Base-by-base conservation (phyloP, 2,329 filamentous ascomycete species). In the Cadophora sp. region DNA sequence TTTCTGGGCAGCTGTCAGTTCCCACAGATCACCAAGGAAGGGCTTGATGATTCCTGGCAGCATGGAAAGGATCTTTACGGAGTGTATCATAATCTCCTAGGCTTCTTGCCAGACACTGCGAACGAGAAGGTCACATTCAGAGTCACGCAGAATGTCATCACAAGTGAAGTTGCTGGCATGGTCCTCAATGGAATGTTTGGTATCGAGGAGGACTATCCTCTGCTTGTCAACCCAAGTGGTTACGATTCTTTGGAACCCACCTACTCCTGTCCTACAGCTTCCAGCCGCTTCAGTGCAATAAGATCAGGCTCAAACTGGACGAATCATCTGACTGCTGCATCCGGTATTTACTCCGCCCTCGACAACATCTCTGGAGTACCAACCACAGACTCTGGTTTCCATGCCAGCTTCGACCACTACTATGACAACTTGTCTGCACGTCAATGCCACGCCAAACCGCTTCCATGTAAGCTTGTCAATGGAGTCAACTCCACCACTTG, bases 91-190 rank as follows among this genome's bases (percentile, higher is more conserved):
- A 85, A 87, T 68, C 80, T 92, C 5, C 83, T 96, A 0, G 75
- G 80, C 1, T 92, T 95, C 76, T 80, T 96, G 1, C 92, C 92
- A 0, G 68, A 76, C 6, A 79, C 80, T 3, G 78, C 83, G 45
- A 48, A 65, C 36, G 76, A 83, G 33, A 81, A 81, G 18, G 82
- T 92, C 41, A 79, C 78, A 59, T 95, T 90, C 78, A 85, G 92
- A 62, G 91, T 95, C 13, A 94, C 92, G 0, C 92, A 92, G 76
- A 96, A 96, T 78, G 83, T 89, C 60, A 95, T 96, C 74, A 96
- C 93, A 1, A 91, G 87, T 73, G 91, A 96, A 78, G 92, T 95
- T 18, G 91, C 90, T 13, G 86, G 89, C 65, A 92, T 93, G 86
- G 78, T 95, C 7, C 83, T 93, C 64, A 81, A 84, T 65, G 92